phyloP scores from a whole-genome alignment of 1,284 basidiomycete species.

The Leccinum pachyderme region DNA sequence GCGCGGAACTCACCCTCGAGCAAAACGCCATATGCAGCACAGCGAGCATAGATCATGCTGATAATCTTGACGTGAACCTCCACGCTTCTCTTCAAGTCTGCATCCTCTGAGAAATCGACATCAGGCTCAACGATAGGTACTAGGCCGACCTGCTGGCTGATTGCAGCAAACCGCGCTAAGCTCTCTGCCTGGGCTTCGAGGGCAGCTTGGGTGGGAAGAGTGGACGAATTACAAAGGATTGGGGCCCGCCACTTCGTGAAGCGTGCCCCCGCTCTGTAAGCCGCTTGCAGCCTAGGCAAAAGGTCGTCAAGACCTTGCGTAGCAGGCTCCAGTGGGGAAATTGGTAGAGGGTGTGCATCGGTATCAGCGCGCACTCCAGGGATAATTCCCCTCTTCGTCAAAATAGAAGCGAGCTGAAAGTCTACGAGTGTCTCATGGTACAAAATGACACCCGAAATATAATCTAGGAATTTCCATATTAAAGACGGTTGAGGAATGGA shows the following conservation, averaged over 20 bases:
- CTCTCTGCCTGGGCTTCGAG: slow-evolving; percentile 46
- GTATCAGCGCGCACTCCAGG: slow-evolving; percentile 51
- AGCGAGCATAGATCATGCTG: slow-evolving; percentile 44
- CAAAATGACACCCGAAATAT: slow-evolving; percentile 51
- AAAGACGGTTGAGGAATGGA: neutral
- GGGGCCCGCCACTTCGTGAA: slow-evolving; percentile 55
- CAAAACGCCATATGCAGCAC: slow-evolving; percentile 46
- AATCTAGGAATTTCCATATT: slow-evolving; percentile 32
- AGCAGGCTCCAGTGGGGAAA: slow-evolving; percentile 44
- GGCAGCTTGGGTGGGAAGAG: slow-evolving; percentile 39
- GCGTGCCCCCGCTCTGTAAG: slow-evolving; percentile 43
- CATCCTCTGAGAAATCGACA: slow-evolving; percentile 49
- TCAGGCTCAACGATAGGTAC: slow-evolving; percentile 56
- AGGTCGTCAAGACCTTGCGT: slow-evolving; percentile 52
- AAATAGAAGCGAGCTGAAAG: slow-evolving; percentile 44
- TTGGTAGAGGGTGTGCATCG: slow-evolving; percentile 46
- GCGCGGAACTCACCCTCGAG: slow-evolving; percentile 41
- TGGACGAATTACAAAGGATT: slow-evolving; percentile 42
- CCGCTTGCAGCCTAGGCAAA: slow-evolving; percentile 41
- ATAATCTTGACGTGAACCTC: slow-evolving; percentile 49
- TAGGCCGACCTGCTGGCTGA: slow-evolving; percentile 48
- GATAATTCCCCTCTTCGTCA: slow-evolving; percentile 46
- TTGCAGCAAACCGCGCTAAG: slow-evolving; percentile 44
- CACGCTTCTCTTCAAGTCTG: slow-evolving; percentile 43
- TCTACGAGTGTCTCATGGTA: slow-evolving; percentile 48